phyloP scores from a whole-genome alignment of 306 rosid species.

The Astragalus glycyphyllos region DNA sequence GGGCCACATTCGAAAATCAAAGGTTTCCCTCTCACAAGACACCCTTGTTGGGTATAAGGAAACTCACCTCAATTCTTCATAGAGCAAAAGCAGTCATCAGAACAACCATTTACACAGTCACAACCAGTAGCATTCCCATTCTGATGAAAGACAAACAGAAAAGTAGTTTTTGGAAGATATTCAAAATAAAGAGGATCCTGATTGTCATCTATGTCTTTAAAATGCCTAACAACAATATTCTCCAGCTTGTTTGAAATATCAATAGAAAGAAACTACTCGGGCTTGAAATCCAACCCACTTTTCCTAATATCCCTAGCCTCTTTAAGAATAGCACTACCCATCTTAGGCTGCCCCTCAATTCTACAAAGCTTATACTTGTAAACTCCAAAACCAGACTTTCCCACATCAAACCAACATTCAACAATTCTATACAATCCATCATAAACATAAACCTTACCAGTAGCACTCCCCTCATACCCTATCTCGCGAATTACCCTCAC shows the following conservation, averaged over 20 bases:
- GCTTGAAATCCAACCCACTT: slow-evolving; percentile 49
- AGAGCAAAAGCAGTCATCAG: slow-evolving; percentile 72
- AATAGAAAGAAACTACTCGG: slow-evolving; percentile 62
- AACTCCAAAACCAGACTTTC: slow-evolving; percentile 97
- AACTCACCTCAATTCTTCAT: slow-evolving; percentile 79
- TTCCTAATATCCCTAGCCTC: slow-evolving; percentile 60
- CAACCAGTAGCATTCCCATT: slow-evolving; percentile 76
- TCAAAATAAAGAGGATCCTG: slow-evolving; percentile 73
- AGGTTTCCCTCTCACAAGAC: slow-evolving; percentile 86
- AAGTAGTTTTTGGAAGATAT: slow-evolving; percentile 63
- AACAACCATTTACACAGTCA: slow-evolving; percentile 63
- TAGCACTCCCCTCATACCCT: slow-evolving; percentile 54
- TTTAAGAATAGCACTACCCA: slow-evolving; percentile 79
- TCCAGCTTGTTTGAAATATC: slow-evolving; percentile 73
- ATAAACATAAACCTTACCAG: slow-evolving; percentile 82
- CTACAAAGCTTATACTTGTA: slow-evolving; percentile 79
- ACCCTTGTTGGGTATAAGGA: slow-evolving; percentile 73
- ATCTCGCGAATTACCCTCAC: slow-evolving; percentile 91
- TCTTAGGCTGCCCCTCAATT: slow-evolving; percentile 78
- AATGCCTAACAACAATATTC: slow-evolving; percentile 64
- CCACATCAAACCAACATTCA: slow-evolving; percentile 87
- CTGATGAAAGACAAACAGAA: slow-evolving; percentile 82
- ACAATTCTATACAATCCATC: slow-evolving; percentile 84
- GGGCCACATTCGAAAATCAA: slow-evolving; percentile 91
- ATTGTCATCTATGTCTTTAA: slow-evolving; percentile 77